A percentile compares a stretch with the other conserved stretches of the same genome.
phyloP scores from a whole-genome alignment of 805 yeast species.

The Torulaspora quercuum region DNA sequence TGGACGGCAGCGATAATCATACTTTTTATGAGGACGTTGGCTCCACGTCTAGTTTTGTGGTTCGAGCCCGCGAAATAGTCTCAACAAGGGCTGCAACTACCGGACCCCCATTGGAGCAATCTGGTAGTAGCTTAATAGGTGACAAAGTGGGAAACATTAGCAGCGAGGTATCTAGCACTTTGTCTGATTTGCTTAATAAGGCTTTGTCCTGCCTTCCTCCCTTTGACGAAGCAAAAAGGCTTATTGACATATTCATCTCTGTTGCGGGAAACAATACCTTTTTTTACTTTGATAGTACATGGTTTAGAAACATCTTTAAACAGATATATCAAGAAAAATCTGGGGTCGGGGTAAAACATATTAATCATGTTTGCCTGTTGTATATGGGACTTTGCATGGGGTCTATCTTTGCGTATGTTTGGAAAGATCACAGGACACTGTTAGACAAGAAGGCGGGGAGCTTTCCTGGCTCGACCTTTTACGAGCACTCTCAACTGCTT shows the following conservation, averaged over 20 bases:
- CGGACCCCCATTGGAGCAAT: background rate
- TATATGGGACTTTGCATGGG: constrained; percentile 16
- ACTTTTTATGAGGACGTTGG: constrained; percentile 15
- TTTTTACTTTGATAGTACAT: constrained; percentile 10
- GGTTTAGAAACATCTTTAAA: constrained; percentile 5
- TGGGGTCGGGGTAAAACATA: constrained; percentile 7
- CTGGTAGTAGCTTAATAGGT: background rate
- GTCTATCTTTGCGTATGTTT: constrained; percentile 11
- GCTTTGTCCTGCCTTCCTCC: constrained; percentile 11
- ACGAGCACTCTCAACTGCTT: constrained; percentile 13
- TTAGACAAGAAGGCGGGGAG: background rate
- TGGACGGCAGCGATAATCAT: constrained; percentile 9
- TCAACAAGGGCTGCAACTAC: constrained; percentile 6
- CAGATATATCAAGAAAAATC: constrained; percentile 9
- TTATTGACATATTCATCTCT: constrained; percentile 12
- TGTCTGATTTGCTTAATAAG: constrained; percentile 3
- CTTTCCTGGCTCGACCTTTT: constrained; percentile 11
- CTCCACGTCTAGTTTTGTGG: constrained; percentile 13
- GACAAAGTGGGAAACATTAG: constrained; percentile 4
- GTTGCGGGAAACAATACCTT: constrained; percentile 14
- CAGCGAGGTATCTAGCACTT: constrained; percentile 4
- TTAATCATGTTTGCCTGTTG: constrained; percentile 11
- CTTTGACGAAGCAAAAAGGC: constrained; percentile 8
- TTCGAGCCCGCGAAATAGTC: constrained; percentile 12
- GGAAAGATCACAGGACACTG: constrained; percentile 7